phyloP scores from a whole-genome alignment of 2,329 filamentous ascomycete species.

The Verticillium longisporum region DNA sequence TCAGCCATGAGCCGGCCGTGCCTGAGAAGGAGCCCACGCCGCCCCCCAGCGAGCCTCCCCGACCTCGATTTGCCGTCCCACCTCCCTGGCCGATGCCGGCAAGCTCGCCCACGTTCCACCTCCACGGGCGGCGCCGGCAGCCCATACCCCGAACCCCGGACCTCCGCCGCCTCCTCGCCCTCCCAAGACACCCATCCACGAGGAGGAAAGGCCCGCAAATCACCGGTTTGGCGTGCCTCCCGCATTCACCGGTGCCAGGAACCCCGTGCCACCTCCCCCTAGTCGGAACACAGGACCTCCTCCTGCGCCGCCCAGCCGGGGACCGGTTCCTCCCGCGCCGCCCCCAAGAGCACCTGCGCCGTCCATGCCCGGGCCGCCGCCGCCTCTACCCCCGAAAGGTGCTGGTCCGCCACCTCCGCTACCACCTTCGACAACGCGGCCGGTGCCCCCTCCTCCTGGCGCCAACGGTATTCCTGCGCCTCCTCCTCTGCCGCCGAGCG shows the following conservation, averaged over 20 bases:
- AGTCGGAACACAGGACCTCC: slow-evolving; percentile 66
- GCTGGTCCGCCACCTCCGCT: slow-evolving; percentile 35
- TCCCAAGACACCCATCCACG: slow-evolving; percentile 64
- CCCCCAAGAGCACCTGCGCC: slow-evolving; percentile 19
- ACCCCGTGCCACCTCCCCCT: slow-evolving; percentile 65
- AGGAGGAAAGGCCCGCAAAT: slow-evolving; percentile 43
- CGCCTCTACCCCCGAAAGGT: slow-evolving; percentile 40
- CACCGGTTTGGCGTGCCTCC: slow-evolving; percentile 73
- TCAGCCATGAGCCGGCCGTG: slow-evolving; percentile 9
- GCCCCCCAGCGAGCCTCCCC: too few species aligned
- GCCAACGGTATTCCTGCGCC: slow-evolving; percentile 29
- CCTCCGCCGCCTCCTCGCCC: slow-evolving; percentile 64
- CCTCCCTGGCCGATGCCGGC: slow-evolving; percentile 87
- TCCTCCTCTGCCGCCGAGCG: slow-evolving; percentile 22
- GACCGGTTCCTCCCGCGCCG: slow-evolving; percentile 19
- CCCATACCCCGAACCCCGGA: slow-evolving; percentile 30
- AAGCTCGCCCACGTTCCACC: slow-evolving; percentile 62
- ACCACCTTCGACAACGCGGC: slow-evolving; percentile 44
- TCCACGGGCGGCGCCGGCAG: slow-evolving; percentile 33
- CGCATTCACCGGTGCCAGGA: slow-evolving; percentile 61
- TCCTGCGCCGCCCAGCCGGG: slow-evolving; percentile 50
- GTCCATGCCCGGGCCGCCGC: slow-evolving; percentile 17
- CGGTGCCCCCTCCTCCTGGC: slow-evolving; percentile 45
- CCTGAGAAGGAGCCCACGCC: not conserved
- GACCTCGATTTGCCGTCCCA: slow-evolving; percentile 43